These are phyloP conservation scores for Cnidoscolus chayamansa DNA, from an alignment of 441 rosid genomes.

Conservation along the genomic window DNA sequence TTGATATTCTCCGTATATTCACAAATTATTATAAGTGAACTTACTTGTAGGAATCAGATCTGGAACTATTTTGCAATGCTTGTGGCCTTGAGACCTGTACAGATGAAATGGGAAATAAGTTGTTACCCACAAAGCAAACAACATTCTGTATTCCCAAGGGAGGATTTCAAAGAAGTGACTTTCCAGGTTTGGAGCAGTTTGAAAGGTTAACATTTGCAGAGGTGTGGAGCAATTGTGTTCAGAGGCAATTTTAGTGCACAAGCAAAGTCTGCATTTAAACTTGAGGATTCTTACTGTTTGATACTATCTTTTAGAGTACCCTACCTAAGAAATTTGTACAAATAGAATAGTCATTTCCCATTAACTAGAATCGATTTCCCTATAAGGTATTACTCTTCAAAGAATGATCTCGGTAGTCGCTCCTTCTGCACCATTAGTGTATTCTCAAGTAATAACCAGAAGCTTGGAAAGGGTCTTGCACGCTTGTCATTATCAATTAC, in stretches of 20 bases:
- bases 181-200: slow-evolving; percentile 42
- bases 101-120: slow-evolving; percentile 53
- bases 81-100: slow-evolving; percentile 59
- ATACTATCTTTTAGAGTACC: not conserved
- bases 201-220: slow-evolving; percentile 6
- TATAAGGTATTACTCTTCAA: not conserved
- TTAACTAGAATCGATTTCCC: not conserved
- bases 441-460: not conserved
- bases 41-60: slow-evolving; percentile 55
- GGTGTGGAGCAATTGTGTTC: no score
- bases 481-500: not conserved
- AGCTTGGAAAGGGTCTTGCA: not conserved
- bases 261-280: not conserved
- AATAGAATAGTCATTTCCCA: not conserved
- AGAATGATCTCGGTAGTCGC: not conserved
- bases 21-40: slow-evolving; percentile 9
- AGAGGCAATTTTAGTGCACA: no score
- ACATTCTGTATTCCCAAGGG: slow-evolving; percentile 49
- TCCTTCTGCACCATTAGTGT: not conserved
- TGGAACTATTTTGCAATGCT: slow-evolving; percentile 65
- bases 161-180: slow-evolving; percentile 39
- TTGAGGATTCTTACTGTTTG: not conserved
- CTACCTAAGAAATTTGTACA: not conserved
- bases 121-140: slow-evolving; percentile 64
- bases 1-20: not conserved